Percentiles rank a stretch among this genome's conserved stretches.
phyloP scores from a whole-genome alignment of 257 asterid species.

The Solanum acaule region DNA sequence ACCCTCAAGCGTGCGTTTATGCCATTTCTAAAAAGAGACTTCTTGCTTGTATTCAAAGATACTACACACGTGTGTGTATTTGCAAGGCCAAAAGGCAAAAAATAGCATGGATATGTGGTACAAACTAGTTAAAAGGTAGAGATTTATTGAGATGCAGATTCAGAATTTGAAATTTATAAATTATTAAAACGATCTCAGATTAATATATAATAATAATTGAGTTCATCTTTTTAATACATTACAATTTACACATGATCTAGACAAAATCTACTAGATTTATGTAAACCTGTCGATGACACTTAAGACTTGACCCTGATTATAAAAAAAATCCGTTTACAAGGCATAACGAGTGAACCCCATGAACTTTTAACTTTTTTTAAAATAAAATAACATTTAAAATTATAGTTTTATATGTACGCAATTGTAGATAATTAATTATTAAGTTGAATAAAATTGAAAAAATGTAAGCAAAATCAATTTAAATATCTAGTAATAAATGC shows the following conservation, averaged over 20 bases:
- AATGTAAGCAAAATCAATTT: neutral
- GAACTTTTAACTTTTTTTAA: neutral
- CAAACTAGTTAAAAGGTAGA: neutral
- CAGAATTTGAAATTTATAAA: neutral
- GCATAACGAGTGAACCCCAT: neutral
- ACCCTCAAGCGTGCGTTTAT: neutral
- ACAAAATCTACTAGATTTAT: neutral
- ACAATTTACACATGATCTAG: neutral
- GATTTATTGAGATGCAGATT: accelerated
- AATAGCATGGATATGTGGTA: neutral
- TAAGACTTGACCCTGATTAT: neutral
- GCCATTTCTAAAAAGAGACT: neutral
- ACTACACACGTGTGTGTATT: neutral
- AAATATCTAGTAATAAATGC: neutral
- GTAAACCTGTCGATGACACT: neutral
- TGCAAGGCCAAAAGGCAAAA: neutral
- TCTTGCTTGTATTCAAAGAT: neutral
- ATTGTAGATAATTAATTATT: neutral
- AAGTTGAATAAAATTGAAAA: neutral
- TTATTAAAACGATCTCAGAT: neutral
- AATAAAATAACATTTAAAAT: neutral
- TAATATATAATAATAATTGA: neutral
- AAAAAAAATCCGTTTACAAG: neutral
- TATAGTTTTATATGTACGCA: neutral
- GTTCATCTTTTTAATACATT: neutral